These are phyloP conservation scores for Phaeotremella skinneri DNA, from an alignment of 768 basidiomycete species.

Conservation along the genomic window DNA sequence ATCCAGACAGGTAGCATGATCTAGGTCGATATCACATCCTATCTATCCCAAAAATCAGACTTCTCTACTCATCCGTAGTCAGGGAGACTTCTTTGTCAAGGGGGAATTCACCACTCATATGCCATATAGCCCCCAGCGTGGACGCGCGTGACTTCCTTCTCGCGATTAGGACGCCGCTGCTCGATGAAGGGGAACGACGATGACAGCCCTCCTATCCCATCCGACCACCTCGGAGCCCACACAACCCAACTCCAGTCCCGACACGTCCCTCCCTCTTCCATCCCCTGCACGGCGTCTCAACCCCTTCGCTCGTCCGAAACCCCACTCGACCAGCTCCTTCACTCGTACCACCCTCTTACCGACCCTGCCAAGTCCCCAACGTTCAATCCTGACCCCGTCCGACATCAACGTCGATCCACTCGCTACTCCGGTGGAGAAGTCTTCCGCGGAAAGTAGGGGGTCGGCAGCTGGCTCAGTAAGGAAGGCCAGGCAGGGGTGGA, in stretches of 20 bases:
- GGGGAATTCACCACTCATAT: too few species aligned
- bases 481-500: conserved; percentile 32
- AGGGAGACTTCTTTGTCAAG: too few species aligned
- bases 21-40: too few species aligned
- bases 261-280: conserved; percentile 10
- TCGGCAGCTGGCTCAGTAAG: conserved; percentile 3
- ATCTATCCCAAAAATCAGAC: too few species aligned
- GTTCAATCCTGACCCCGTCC: conserved; percentile 1
- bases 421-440: conserved; percentile 19
- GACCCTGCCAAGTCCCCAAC: conserved; percentile 12
- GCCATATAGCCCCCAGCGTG: too few species aligned
- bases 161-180: too few species aligned
- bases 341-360: conserved; percentile 34
- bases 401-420: background rate
- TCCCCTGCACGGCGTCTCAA: conserved; percentile 22
- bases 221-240: too few species aligned
- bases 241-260: too few species aligned
- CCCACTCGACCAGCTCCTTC: conserved; percentile 24
- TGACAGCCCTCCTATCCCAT: background rate
- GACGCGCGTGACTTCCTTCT: too few species aligned
- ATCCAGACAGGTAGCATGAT: too few species aligned
- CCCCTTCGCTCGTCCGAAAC: conserved; percentile 38
- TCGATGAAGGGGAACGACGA: too few species aligned
- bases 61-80: too few species aligned
- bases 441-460: background rate